phyloP scores from a whole-genome alignment of 2,329 filamentous ascomycete genomes.

The Lachnellula arida region DNA sequence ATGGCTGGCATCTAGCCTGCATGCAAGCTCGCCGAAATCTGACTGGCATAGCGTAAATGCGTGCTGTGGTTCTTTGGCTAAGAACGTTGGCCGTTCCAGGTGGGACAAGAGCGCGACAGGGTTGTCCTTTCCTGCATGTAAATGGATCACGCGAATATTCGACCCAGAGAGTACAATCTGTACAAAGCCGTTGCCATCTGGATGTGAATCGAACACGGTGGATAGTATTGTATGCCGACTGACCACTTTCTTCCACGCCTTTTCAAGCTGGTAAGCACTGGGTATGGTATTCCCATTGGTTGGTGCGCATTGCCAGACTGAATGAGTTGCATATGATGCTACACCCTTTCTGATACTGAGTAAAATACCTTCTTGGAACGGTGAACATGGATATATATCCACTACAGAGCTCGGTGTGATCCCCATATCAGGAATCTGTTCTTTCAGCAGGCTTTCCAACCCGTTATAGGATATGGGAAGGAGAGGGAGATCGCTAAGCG shows the following conservation, averaged over 20 bases:
- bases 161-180: background rate
- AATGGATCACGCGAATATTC: background rate
- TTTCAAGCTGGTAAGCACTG: background rate
- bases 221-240: background rate
- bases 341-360: slow-evolving; percentile 1
- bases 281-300: background rate
- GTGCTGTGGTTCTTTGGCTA: background rate
- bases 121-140: background rate
- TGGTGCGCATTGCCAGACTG: background rate
- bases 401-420: background rate
- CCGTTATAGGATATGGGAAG: background rate
- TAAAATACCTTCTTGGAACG: slow-evolving; percentile 4
- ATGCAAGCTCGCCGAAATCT: background rate
- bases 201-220: background rate
- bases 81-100: background rate
- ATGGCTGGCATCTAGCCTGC: slow-evolving; percentile 1
- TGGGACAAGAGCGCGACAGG: background rate
- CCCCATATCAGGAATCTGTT: background rate
- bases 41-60: background rate
- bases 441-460: background rate
- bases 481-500: slow-evolving; percentile 6
- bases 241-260: background rate
- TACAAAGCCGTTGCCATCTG: background rate
- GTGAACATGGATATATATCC: slow-evolving; percentile 4
- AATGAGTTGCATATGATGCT: background rate